Evolutionary conservation across 495 filamentous ascomycete genomes (phyloP).

Genomic region (Oidiodendron maius): DNA sequence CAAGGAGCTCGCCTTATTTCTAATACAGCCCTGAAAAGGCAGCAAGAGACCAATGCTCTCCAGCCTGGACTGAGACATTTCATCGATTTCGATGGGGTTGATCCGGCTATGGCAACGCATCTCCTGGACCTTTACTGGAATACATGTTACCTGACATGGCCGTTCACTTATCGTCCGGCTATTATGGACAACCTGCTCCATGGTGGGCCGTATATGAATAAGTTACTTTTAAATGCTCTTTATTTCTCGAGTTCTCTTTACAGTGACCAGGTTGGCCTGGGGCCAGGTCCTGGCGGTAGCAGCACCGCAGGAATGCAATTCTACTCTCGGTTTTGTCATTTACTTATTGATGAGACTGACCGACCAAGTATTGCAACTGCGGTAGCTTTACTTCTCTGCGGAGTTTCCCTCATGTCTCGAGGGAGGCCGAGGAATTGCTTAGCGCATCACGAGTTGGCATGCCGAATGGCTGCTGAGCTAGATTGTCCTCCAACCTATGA

Average conservation of each 20-base stretch:
- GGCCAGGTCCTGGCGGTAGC: constrained; percentile 28
- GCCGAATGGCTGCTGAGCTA: background rate
- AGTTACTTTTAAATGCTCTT: constrained; percentile 40
- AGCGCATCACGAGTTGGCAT: background rate
- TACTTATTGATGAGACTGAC: background rate
- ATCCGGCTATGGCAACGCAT: constrained; percentile 36
- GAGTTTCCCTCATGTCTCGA: background rate
- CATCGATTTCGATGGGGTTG: constrained; percentile 36
- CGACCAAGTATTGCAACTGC: background rate
- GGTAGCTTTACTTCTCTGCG: background rate
- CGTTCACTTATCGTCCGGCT: constrained; percentile 32
- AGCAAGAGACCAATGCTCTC: background rate
- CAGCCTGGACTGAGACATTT: background rate
- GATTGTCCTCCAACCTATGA: background rate
- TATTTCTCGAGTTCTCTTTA: constrained; percentile 34
- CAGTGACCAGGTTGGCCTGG: constrained; percentile 25
- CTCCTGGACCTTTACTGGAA: constrained; percentile 35
- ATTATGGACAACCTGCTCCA: constrained; percentile 33
- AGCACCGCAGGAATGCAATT: constrained; percentile 3
- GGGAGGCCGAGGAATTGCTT: background rate
- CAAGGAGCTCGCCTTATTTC: too few relatives aligned
- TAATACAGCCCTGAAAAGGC: background rate
- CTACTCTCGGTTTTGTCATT: background rate
- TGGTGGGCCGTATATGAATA: constrained; percentile 37
- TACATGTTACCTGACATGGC: constrained; percentile 24